Conservation (phyloP, 2,329 filamentous ascomycete genomes). For the Fusarium oxysporum region DNA sequence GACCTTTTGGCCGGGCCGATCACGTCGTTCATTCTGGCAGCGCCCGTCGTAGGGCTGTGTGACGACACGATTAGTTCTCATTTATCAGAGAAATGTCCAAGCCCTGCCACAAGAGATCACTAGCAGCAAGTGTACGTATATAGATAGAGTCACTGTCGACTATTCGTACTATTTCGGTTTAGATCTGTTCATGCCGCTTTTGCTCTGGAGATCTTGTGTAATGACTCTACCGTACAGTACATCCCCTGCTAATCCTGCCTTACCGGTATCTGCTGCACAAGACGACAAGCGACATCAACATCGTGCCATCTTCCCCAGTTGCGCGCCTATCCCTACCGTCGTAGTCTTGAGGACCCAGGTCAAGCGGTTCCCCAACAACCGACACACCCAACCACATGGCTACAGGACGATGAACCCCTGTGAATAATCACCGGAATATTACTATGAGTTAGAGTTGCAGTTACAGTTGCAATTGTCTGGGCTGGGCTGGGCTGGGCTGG, state of each 20-base stretch:
- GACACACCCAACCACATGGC: constrained; percentile 32
- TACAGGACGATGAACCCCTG: constrained; percentile 1
- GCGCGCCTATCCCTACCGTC: constrained; percentile 18
- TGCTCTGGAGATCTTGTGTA: constrained; percentile 4
- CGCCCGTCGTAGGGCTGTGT: constrained; percentile 49
- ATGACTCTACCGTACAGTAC: background rate
- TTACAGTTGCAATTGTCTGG: background rate
- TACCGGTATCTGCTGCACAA: background rate
- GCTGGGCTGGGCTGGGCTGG: background rate
- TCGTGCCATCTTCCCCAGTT: constrained; percentile 28
- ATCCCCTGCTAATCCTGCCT: background rate
- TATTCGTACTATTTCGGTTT: constrained; percentile 29
- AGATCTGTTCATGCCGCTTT: background rate
- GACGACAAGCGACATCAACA: constrained; percentile 25
- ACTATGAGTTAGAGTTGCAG: constrained; percentile 3
- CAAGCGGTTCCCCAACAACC: constrained; percentile 13
- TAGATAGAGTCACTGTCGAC: constrained; percentile 11
- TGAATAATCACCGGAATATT: constrained; percentile 20
- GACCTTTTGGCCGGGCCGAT: constrained; percentile 41
- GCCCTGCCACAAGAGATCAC: constrained; percentile 16
- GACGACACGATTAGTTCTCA: constrained; percentile 36
- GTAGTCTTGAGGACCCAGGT: background rate
- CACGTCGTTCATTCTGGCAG: constrained; percentile 31
- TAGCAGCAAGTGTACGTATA: background rate
- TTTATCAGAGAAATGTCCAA: background rate